These are phyloP conservation scores for Boechera stricta DNA, from an alignment of 345 rosid genomes.

Conservation along the genomic window DNA sequence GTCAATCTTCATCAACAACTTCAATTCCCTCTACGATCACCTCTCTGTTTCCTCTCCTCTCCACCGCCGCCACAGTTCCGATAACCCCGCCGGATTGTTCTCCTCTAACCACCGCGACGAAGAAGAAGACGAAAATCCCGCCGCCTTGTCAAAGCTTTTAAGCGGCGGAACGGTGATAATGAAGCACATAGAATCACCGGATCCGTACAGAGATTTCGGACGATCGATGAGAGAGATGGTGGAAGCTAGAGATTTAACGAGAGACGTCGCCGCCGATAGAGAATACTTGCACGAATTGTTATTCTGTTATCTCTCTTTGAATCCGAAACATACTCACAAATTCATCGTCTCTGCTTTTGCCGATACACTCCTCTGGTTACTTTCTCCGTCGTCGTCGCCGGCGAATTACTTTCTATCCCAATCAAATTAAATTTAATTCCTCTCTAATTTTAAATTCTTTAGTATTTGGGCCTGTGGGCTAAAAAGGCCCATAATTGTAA, in stretches of 20 bases:
- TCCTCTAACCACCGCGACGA: not conserved
- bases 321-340: slow-evolving; percentile 72
- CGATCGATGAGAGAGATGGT: slow-evolving; percentile 95
- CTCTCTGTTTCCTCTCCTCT: slow-evolving; percentile 44
- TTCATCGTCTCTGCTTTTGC: slow-evolving; percentile 78
- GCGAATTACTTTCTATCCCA: not conserved
- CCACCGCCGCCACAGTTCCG: slow-evolving; percentile 18
- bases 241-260: slow-evolving; percentile 59
- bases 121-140: not conserved
- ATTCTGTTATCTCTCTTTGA: slow-evolving; percentile 71
- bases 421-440: not conserved
- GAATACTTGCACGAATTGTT: slow-evolving; percentile 77
- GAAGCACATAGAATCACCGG: slow-evolving; percentile 64
- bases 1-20: slow-evolving; percentile 43
- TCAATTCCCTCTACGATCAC: slow-evolving; percentile 47
- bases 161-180: slow-evolving; percentile 63
- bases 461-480: slow-evolving; percentile 13
- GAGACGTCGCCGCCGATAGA: slow-evolving; percentile 59
- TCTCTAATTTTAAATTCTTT: not conserved
- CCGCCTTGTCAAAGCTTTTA: slow-evolving; percentile 24
- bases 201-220: slow-evolving; percentile 77
- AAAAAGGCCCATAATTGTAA: slow-evolving; percentile 7
- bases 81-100: not conserved
- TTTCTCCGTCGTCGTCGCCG: slow-evolving; percentile 48
- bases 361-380: slow-evolving; percentile 60